A percentile compares a stretch with the other conserved stretches of the same genome.
These are phyloP conservation scores for Lathyrus sativus DNA, from an alignment of 306 rosid genomes.

Conservation along the genomic window DNA sequence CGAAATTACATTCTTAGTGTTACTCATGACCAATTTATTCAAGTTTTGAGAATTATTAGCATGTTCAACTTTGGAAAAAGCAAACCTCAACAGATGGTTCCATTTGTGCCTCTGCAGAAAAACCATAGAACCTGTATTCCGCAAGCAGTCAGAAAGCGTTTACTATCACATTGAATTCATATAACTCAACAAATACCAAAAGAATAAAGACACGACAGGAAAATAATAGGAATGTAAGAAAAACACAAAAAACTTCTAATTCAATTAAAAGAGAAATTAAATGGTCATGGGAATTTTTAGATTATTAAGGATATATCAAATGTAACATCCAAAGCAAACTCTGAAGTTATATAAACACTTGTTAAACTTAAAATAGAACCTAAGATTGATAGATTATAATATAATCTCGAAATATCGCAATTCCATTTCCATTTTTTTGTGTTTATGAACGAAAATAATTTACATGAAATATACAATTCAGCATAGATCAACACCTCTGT, in stretches of 20 bases:
- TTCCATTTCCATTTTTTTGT: background rate
- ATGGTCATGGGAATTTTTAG: constrained; percentile 13
- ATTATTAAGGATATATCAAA: constrained; percentile 26
- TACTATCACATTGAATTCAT: background rate
- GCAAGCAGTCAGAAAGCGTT: constrained; percentile 21
- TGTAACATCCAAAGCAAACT: constrained; percentile 32
- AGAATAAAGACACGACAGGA: constrained; percentile 21
- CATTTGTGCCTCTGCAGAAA: constrained; percentile 92
- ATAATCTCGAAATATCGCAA: constrained; percentile 13
- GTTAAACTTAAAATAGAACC: constrained; percentile 13
- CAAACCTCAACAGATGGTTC: constrained; percentile 88
- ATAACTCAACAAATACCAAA: constrained; percentile 20
- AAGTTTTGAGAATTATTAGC: constrained; percentile 32
- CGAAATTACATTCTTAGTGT: constrained; percentile 35
- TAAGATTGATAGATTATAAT: constrained; percentile 11
- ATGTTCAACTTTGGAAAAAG: constrained; percentile 8
- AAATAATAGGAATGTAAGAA: constrained; percentile 11
- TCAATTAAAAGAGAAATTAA: constrained; percentile 27
- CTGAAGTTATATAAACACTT: constrained; percentile 20
- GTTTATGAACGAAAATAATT: constrained; percentile 7
- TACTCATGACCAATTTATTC: constrained; percentile 30
- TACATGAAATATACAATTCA: constrained; percentile 16
- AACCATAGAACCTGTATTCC: constrained; percentile 82
- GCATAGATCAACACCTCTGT: background rate
- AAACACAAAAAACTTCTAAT: constrained; percentile 19